Percentiles rank a stretch among this genome's conserved stretches.
These are phyloP conservation scores for Tuber aestivum DNA, from an alignment of 495 filamentous ascomycete species.

Conservation along the genomic window DNA sequence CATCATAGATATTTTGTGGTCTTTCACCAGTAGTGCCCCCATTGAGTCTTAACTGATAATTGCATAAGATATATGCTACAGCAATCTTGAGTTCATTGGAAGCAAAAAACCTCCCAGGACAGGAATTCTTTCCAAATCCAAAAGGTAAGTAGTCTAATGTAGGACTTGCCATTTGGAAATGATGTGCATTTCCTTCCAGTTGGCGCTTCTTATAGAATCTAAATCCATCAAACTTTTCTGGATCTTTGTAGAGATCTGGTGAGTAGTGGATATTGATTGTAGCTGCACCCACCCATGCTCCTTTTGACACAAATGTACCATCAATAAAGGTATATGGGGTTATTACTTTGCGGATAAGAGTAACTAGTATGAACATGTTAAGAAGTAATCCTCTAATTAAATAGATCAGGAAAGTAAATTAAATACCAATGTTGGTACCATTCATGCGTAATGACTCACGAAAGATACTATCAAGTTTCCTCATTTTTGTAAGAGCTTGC, in stretches of 20 bases:
- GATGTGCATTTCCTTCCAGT: not conserved
- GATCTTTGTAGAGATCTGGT: slow-evolving; percentile 26
- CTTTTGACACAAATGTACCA: slow-evolving; percentile 45
- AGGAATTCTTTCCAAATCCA: slow-evolving; percentile 54
- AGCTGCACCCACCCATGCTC: slow-evolving; percentile 42
- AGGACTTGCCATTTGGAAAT: not conserved
- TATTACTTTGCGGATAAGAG: slow-evolving; percentile 42
- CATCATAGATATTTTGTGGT: not conserved
- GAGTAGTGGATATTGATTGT: slow-evolving; percentile 21
- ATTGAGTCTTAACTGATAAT: slow-evolving; percentile 16
- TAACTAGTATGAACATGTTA: not conserved
- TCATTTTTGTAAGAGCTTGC: slow-evolving; percentile 10
- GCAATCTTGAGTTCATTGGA: slow-evolving; percentile 19
- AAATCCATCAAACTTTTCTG: slow-evolving; percentile 18
- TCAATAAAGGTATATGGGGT: slow-evolving; percentile 46
- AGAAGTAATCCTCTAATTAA: not conserved
- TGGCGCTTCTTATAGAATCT: slow-evolving; percentile 4
- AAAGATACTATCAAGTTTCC: slow-evolving; percentile 14
- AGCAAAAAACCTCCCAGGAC: slow-evolving; percentile 31
- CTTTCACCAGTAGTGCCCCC: not conserved
- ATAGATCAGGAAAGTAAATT: too few relatives aligned
- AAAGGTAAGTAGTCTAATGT: slow-evolving; percentile 45
- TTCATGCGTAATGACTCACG: slow-evolving; percentile 14
- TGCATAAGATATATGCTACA: slow-evolving; percentile 12
- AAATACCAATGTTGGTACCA: not conserved